Percentiles rank a stretch among this genome's conserved stretches.
Evolutionary conservation across 345 rosid genomes (phyloP).

Genomic region (Reutealis trisperma): DNA sequence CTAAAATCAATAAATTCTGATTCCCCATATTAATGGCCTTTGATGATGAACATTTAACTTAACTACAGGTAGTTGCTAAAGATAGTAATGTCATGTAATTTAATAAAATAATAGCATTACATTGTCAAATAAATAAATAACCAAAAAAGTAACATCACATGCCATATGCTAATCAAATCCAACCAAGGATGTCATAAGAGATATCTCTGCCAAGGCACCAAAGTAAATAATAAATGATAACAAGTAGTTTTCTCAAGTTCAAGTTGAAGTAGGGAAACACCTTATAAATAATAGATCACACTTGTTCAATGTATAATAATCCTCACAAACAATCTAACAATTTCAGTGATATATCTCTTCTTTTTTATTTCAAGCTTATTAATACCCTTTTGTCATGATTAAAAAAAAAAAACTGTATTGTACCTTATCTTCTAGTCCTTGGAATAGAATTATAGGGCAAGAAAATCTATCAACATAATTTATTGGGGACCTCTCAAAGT

Average conservation of each 20-base stretch:
- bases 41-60: neutral
- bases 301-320: neutral
- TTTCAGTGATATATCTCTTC: neutral
- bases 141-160: neutral
- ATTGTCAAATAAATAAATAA: neutral
- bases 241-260: neutral
- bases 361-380: neutral
- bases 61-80: neutral
- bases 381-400: slow-evolving; percentile 1
- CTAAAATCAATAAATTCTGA: neutral
- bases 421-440: slow-evolving; percentile 97
- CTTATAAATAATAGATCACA: neutral
- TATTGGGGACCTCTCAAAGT: slow-evolving; percentile 79
- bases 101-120: neutral
- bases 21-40: neutral
- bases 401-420: neutral
- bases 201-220: neutral
- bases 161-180: neutral
- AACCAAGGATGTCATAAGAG: neutral
- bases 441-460: slow-evolving; percentile 92
- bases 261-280: neutral
- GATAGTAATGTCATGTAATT: neutral
- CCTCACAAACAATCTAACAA: neutral
- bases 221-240: neutral
- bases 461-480: slow-evolving; percentile 82